Evolutionary conservation across 768 basidiomycete species (phyloP).

Genomic region (Tricholoma furcatifolium): DNA sequence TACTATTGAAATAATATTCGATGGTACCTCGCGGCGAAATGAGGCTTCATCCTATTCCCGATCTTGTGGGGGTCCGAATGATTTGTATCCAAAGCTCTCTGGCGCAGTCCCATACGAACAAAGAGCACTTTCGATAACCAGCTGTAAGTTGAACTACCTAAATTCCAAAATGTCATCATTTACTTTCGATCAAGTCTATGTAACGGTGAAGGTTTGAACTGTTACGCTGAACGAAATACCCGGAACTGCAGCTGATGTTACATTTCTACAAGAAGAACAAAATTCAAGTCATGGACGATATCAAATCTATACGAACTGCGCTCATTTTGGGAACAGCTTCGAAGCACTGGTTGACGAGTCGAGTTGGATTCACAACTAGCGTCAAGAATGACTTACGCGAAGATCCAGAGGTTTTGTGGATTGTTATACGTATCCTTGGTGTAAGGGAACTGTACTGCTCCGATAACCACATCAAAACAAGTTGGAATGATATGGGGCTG

Average conservation of each 20-base stretch:
- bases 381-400: constrained; percentile 40
- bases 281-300: not conserved
- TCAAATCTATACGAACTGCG: not conserved
- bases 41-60: no score
- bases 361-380: not conserved
- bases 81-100: no score
- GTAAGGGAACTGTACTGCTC: constrained; percentile 57
- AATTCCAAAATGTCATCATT: no score
- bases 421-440: constrained; percentile 64
- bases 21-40: no score
- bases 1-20: no score
- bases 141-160: no score
- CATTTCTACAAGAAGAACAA: not conserved
- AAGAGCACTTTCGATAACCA: no score
- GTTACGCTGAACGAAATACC: not conserved
- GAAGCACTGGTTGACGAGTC: constrained; percentile 1
- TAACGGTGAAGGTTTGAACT: no score
- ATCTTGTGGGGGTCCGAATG: no score
- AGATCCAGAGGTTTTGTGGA: constrained; percentile 58
- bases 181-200: no score
- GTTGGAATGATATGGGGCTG: not conserved
- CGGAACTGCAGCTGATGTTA: not conserved
- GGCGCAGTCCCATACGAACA: no score
- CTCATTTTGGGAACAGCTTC: constrained; percentile 8
- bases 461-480: not conserved